phyloP scores from a whole-genome alignment of 179 eudicot genomes.

The Amaranthus tricolor region DNA sequence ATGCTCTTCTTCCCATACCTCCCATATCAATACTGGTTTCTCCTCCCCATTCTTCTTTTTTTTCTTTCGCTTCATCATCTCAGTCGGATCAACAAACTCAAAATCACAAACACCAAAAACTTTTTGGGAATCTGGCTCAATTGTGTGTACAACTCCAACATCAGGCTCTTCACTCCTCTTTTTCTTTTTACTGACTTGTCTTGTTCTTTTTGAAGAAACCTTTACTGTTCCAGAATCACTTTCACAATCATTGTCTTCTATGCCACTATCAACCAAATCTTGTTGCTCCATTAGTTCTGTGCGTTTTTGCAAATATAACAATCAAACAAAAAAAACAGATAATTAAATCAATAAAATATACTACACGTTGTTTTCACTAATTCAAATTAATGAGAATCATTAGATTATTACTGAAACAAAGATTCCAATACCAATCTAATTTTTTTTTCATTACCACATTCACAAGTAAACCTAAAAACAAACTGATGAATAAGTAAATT shows the following conservation, averaged over 20 bases:
- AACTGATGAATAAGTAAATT: neutral
- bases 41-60: constrained; percentile 35
- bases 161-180: constrained; percentile 6
- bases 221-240: neutral
- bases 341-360: neutral
- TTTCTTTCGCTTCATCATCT: constrained; percentile 25
- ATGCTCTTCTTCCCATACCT: constrained; percentile 75
- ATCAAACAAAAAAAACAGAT: constrained; percentile 22
- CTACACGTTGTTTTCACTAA: neutral
- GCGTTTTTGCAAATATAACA: constrained; percentile 9
- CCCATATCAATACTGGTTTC: constrained; percentile 62
- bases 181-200: constrained; percentile 2
- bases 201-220: constrained; percentile 4
- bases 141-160: neutral
- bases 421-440: no score
- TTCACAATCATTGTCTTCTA: constrained; percentile 22
- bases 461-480: neutral
- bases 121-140: constrained; percentile 5
- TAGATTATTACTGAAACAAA: neutral
- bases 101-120: constrained; percentile 30
- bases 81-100: constrained; percentile 29
- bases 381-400: no score
- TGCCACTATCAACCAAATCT: constrained; percentile 16
- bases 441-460: neutral
- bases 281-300: constrained; percentile 29